These are phyloP conservation scores for Glonium stellatum DNA, from an alignment of 495 filamentous ascomycete species.

Conservation along the genomic window DNA sequence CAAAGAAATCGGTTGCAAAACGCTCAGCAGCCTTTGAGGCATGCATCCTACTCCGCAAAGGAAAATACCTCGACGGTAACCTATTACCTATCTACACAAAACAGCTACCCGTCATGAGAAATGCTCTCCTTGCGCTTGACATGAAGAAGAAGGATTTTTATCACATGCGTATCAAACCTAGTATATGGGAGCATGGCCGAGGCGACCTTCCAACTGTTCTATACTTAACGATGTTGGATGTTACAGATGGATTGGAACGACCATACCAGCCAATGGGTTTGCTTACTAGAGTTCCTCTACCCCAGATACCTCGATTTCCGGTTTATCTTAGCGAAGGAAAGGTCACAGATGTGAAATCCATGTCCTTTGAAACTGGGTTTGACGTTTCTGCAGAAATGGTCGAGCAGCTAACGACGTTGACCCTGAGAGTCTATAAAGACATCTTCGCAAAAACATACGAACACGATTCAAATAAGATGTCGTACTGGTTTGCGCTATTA, in stretches of 20 bases:
- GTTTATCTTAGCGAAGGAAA: conserved; percentile 60
- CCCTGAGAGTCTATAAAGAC: conserved; percentile 70
- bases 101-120: conserved; percentile 74
- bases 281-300: conserved; percentile 60
- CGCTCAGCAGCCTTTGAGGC: conserved; percentile 84
- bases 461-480: conserved; percentile 52
- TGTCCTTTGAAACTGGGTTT: conserved; percentile 38
- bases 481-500: conserved; percentile 77
- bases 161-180: conserved; percentile 69
- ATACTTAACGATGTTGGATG: conserved; percentile 57
- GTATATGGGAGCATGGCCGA: conserved; percentile 57
- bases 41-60: conserved; percentile 62
- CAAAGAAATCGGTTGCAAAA: conserved; percentile 73
- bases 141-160: conserved; percentile 69
- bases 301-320: conserved; percentile 58
- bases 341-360: conserved; percentile 50
- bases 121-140: conserved; percentile 78
- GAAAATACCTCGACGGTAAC: conserved; percentile 62
- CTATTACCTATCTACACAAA: conserved; percentile 68
- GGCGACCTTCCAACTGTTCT: conserved; percentile 49
- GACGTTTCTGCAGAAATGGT: conserved; percentile 39
- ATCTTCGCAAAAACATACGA: conserved; percentile 84
- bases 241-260: conserved; percentile 53
- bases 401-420: conserved; percentile 57
- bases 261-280: conserved; percentile 61